Conservation (phyloP, 2,329 filamentous ascomycete genomes). For the Akanthomyces muscarius region DNA sequence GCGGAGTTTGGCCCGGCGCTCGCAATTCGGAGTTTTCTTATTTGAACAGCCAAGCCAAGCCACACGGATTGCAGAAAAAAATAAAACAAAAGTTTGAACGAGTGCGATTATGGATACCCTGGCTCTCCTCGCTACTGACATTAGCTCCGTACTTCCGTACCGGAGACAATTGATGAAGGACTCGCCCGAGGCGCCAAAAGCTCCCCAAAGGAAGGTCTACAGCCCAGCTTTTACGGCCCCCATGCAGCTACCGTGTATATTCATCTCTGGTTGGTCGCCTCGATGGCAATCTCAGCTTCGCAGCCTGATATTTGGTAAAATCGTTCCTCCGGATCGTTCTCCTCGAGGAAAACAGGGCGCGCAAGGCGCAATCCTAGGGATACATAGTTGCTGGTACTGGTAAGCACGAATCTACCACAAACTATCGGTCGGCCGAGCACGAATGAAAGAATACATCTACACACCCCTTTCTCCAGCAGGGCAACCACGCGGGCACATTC, state of each 20-base stretch:
- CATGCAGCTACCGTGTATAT: background rate
- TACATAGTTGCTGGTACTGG: no score
- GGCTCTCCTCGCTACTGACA: no score
- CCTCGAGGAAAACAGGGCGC: background rate
- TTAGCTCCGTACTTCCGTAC: no score
- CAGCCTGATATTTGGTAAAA: conserved; percentile 10
- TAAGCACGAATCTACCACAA: no score
- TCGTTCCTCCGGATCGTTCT: background rate
- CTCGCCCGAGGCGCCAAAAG: no score
- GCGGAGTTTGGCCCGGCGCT: background rate
- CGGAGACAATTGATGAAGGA: no score
- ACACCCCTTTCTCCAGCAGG: background rate
- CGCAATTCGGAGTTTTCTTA: background rate
- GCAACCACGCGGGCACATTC: no score
- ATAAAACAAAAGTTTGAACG: background rate
- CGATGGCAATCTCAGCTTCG: conserved; percentile 4
- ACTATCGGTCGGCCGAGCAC: background rate
- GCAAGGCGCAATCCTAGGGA: no score
- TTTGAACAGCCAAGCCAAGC: background rate
- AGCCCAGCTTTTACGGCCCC: background rate
- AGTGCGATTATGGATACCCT: no score
- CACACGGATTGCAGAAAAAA: background rate
- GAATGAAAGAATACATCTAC: background rate
- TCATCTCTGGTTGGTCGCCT: background rate
- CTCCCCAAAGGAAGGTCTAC: background rate